Evolutionary conservation across 2,329 filamentous ascomycete genomes (phyloP), one percentile per base, ranked within the genome.

Genomic region (Penicillium sp.): DNA sequence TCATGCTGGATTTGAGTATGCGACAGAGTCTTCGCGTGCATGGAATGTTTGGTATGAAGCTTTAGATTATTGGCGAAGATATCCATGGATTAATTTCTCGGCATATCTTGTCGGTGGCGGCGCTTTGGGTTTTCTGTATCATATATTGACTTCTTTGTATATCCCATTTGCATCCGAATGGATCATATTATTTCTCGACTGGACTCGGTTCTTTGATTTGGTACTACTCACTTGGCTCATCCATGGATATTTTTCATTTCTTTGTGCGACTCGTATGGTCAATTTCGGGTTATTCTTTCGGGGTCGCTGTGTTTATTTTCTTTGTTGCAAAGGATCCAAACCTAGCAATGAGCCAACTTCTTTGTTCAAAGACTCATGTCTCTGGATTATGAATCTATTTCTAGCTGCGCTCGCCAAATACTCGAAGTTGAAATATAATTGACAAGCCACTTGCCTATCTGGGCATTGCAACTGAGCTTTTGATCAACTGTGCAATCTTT

Each of bases 1-100:
- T 99, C 62, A 99, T 99, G 94, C 79, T 97, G 62, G 94, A 99
- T 74, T 76, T 99, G 69, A 96, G 90, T 77, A 96, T 99, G 74
- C 83, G 93, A 65, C 92, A 97, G 81, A 89, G 88, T 59, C 73
- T 96, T 80, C 87, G 85, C 73, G 94, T 99, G 51, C 90, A 92
- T 65, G 88, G 97, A 82, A 87, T 87, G 58, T 80, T 96, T 73
- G 94, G 94, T 9, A 97, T 97, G 93, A 99, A 97, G 83, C 72
- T 99, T 46, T 58, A 52, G 16, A 50, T 13, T 18, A 50, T 44
- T 7, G 16, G 14, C n/a, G 38, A n/a, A 9, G n/a, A 34, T 5
- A 18, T 6, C 14, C 14, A 51, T 43, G 21, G 9, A 18, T 32
- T 18, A 22, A 46, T 59, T 50, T 56, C 44, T 42, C 39, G 58